Evolutionary conservation across 345 rosid genomes (phyloP).

Genomic region (Kandelia obovata): DNA sequence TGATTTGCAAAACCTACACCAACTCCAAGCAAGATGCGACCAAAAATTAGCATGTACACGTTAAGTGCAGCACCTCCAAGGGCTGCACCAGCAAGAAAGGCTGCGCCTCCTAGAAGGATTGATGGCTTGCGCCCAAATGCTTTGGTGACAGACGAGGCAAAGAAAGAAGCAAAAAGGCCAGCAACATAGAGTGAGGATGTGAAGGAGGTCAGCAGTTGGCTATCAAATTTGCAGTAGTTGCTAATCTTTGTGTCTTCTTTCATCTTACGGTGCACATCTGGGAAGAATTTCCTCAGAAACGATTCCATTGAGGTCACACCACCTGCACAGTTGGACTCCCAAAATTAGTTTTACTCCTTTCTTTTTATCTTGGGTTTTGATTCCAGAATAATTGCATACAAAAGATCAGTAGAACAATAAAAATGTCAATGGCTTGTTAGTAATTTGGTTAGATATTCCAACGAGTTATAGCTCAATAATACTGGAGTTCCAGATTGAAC

Average conservation of each 20-base stretch:
- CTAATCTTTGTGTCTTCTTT: constrained; percentile 37
- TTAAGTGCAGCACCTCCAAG: constrained; percentile 67
- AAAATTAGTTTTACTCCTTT: neutral
- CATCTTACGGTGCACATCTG: constrained; percentile 49
- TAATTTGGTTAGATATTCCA: no score
- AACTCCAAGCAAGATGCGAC: constrained; percentile 69
- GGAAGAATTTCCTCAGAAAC: constrained; percentile 57
- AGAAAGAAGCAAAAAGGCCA: constrained; percentile 27
- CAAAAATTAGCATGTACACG: constrained; percentile 61
- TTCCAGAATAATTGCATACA: no score
- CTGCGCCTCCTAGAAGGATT: constrained; percentile 55
- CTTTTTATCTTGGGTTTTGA: neutral
- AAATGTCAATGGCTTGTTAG: no score
- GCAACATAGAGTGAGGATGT: constrained; percentile 36
- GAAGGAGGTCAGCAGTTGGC: constrained; percentile 33
- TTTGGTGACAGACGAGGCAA: constrained; percentile 56
- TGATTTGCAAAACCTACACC: constrained; percentile 85
- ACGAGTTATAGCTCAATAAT: no score
- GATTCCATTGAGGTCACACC: constrained; percentile 89
- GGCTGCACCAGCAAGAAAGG: constrained; percentile 69
- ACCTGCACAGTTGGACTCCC: constrained; percentile 33
- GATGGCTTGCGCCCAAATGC: constrained; percentile 67
- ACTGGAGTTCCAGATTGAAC: no score
- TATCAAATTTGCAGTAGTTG: constrained; percentile 42
- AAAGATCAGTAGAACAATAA: no score